phyloP scores from a whole-genome alignment of 2,329 filamentous ascomycete genomes.

The Rugonectria rugulosa region DNA sequence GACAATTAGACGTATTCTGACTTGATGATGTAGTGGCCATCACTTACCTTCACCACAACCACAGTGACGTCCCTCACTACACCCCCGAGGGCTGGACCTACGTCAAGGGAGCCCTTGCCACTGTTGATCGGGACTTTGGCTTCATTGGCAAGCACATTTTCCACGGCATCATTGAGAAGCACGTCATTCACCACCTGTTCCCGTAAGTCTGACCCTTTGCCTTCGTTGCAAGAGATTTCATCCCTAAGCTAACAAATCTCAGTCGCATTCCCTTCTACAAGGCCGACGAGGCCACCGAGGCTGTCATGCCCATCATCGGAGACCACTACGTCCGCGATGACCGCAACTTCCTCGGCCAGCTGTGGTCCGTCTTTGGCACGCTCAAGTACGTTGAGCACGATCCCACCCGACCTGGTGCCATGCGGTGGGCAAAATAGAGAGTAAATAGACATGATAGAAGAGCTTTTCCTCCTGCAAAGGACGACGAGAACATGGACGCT shows the following conservation, averaged over 20 bases:
- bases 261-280: conserved; percentile 52
- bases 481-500: conserved; percentile 19
- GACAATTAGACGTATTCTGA: background rate
- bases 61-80: conserved; percentile 52
- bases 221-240: no score
- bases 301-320: conserved; percentile 91
- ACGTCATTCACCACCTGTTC: conserved; percentile 69
- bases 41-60: conserved; percentile 78
- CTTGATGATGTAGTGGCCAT: conserved; percentile 63
- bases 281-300: conserved; percentile 60
- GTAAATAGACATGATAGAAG: background rate
- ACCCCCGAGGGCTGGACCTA: conserved; percentile 66
- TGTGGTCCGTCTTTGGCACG: conserved; percentile 39
- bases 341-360: conserved; percentile 40
- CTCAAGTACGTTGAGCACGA: conserved; percentile 42
- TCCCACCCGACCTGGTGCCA: conserved; percentile 31
- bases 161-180: conserved; percentile 67
- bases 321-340: conserved; percentile 75
- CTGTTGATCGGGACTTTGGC: conserved; percentile 69
- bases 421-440: conserved; percentile 39
- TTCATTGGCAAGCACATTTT: conserved; percentile 69
- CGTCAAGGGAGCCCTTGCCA: conserved; percentile 65
- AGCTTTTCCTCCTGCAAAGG: background rate
- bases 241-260: conserved; percentile 1
- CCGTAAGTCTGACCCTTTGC: conserved; percentile 34